These are phyloP conservation scores for Chytriomyces hyalinus DNA, from an alignment of 192 early-diverging fungal genomes.

Conservation along the genomic window DNA sequence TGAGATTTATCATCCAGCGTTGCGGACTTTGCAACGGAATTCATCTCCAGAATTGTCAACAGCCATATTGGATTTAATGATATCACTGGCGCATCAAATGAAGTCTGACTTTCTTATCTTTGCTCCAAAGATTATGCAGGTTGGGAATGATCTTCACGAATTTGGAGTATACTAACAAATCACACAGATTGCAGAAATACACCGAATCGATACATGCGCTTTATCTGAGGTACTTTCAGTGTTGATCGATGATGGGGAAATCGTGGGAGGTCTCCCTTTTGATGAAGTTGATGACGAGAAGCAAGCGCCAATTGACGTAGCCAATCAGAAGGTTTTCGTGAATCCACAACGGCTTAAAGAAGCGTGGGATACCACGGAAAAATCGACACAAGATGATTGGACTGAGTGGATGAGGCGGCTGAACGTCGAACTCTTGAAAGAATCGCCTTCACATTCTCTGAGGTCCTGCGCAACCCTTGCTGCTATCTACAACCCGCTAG, in stretches of 20 bases:
- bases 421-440: slow-evolving; percentile 79
- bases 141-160: slow-evolving; percentile 6
- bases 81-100: slow-evolving; percentile 72
- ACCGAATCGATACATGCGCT: background rate
- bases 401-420: slow-evolving; percentile 82
- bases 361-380: slow-evolving; percentile 77
- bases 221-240: background rate
- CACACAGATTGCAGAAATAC: background rate
- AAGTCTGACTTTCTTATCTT: slow-evolving; percentile 75
- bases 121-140: slow-evolving; percentile 75
- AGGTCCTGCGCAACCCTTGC: slow-evolving; percentile 79
- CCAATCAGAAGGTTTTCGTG: slow-evolving; percentile 63
- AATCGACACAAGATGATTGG: slow-evolving; percentile 87
- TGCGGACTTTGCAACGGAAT: slow-evolving; percentile 17
- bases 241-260: background rate
- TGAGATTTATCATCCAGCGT: slow-evolving; percentile 71
- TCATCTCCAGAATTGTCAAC: slow-evolving; percentile 51
- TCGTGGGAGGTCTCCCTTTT: background rate
- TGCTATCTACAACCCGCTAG: slow-evolving; percentile 66
- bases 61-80: slow-evolving; percentile 74
- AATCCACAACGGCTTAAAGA: slow-evolving; percentile 71
- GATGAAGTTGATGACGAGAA: background rate
- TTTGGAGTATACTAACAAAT: background rate
- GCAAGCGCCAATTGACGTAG: background rate
- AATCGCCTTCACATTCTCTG: slow-evolving; percentile 85